Percentiles rank a stretch among this genome's conserved stretches.
Evolutionary conservation across 1,284 basidiomycete genomes (phyloP).

Genomic region (Papiliotrema nemorosa): DNA sequence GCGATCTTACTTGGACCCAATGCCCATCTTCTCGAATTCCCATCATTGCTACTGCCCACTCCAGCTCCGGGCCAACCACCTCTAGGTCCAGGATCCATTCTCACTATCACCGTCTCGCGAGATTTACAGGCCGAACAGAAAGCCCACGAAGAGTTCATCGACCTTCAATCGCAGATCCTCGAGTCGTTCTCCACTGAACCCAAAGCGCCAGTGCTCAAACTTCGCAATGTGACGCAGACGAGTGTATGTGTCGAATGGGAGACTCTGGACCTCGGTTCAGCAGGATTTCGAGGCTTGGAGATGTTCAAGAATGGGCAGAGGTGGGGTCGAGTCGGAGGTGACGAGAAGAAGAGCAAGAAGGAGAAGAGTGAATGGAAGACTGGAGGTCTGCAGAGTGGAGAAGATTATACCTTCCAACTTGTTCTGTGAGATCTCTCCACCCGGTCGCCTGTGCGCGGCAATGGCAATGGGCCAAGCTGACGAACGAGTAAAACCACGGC

Average conservation of each 20-base stretch:
- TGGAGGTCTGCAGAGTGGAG: slow-evolving; percentile 79
- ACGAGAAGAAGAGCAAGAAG: slow-evolving; percentile 23
- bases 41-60: slow-evolving; percentile 76
- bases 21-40: slow-evolving; percentile 92
- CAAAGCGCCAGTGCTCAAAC: slow-evolving; percentile 61
- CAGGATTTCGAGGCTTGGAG: slow-evolving; percentile 78
- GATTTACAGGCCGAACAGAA: slow-evolving; percentile 77
- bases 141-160: slow-evolving; percentile 74
- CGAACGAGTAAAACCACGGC: slow-evolving; percentile 64
- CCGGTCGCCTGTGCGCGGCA: not conserved
- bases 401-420: slow-evolving; percentile 88
- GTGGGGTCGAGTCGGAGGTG: slow-evolving; percentile 56
- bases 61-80: slow-evolving; percentile 57
- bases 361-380: slow-evolving; percentile 60
- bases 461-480: not conserved
- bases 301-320: slow-evolving; percentile 87
- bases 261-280: slow-evolving; percentile 72
- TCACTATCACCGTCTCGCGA: slow-evolving; percentile 87
- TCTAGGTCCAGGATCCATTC: slow-evolving; percentile 86
- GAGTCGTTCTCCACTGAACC: slow-evolving; percentile 65
- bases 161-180: slow-evolving; percentile 73
- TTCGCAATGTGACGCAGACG: slow-evolving; percentile 92
- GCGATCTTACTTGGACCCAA: slow-evolving; percentile 80
- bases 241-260: slow-evolving; percentile 92
- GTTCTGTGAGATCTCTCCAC: slow-evolving; percentile 60